phyloP scores from a whole-genome alignment of 108 stramenopile species.

The Conticribra weissflogii region DNA sequence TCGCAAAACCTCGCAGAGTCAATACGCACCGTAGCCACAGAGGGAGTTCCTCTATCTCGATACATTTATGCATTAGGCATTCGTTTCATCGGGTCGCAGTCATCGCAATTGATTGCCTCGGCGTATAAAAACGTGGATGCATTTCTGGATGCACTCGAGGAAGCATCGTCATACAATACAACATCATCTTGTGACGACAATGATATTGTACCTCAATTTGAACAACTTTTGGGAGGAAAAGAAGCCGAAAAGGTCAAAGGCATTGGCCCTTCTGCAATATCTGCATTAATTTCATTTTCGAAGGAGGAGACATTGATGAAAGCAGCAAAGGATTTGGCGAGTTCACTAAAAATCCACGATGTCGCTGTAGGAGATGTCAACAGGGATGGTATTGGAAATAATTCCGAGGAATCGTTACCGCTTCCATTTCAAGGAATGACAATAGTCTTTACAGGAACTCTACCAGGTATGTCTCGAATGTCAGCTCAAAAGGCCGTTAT shows the following conservation, averaged over 20 bases:
- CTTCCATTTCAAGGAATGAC: conserved; percentile 63
- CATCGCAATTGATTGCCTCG: conserved; percentile 71
- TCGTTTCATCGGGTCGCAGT: conserved; percentile 69
- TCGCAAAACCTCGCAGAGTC: conserved; percentile 58
- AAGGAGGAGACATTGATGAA: conserved; percentile 54
- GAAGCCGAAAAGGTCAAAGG: conserved; percentile 62
- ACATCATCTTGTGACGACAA: neutral
- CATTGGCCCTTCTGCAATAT: conserved; percentile 67
- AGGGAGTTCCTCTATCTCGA: conserved; percentile 64
- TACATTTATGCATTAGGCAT: conserved; percentile 82
- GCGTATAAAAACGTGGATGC: conserved; percentile 56
- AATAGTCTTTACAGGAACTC: conserved; percentile 81
- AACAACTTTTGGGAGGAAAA: conserved; percentile 19
- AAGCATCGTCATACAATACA: conserved; percentile 29
- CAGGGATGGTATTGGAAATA: conserved; percentile 15
- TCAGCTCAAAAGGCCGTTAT: conserved; percentile 63
- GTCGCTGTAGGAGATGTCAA: too few relatives aligned
- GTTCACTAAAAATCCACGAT: conserved; percentile 45
- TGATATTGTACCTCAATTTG: conserved; percentile 21
- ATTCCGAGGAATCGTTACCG: neutral
- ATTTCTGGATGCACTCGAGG: conserved; percentile 63
- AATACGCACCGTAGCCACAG: conserved; percentile 41
- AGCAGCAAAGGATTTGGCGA: conserved; percentile 63
- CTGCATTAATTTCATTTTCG: conserved; percentile 60
- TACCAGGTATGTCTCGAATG: conserved; percentile 60